Conservation (phyloP, 2,329 filamentous ascomycete genomes). For the Escovopsis weberi region DNA sequence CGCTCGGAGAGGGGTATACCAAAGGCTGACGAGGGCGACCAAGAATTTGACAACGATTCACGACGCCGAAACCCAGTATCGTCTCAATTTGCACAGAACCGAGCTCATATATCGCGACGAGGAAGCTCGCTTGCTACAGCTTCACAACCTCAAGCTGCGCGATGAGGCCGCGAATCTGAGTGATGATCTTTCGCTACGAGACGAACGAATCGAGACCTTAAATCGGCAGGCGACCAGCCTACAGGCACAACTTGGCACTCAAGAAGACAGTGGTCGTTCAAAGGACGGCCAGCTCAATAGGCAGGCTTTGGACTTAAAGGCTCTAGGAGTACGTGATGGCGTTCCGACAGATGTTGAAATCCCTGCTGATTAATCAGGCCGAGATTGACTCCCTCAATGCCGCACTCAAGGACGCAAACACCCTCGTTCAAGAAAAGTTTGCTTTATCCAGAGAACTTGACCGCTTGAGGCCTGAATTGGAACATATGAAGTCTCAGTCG, state of each 20-base stretch:
- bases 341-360: not conserved
- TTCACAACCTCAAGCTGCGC: conserved; percentile 56
- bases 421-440: conserved; percentile 47
- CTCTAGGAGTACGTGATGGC: conserved; percentile 27
- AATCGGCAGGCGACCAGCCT: conserved; percentile 24
- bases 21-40: no score
- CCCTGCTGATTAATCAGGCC: conserved; percentile 31
- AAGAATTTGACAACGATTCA: conserved; percentile 33
- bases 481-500: conserved; percentile 40
- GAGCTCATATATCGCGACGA: conserved; percentile 62
- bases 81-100: conserved; percentile 47
- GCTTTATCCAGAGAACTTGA: conserved; percentile 36
- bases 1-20: no score
- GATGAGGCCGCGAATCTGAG: conserved; percentile 59
- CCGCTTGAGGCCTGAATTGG: conserved; percentile 38
- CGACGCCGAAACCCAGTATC: conserved; percentile 55
- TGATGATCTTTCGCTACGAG: conserved; percentile 44
- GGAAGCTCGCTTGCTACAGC: conserved; percentile 51
- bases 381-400: conserved; percentile 57
- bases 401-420: conserved; percentile 54
- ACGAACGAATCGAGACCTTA: conserved; percentile 40
- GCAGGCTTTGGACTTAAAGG: conserved; percentile 33
- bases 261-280: conserved; percentile 25
- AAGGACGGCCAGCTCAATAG: conserved; percentile 34
- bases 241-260: conserved; percentile 26